phyloP scores from a whole-genome alignment of 129 eudicot species.

The Dittrichia graveolens region DNA sequence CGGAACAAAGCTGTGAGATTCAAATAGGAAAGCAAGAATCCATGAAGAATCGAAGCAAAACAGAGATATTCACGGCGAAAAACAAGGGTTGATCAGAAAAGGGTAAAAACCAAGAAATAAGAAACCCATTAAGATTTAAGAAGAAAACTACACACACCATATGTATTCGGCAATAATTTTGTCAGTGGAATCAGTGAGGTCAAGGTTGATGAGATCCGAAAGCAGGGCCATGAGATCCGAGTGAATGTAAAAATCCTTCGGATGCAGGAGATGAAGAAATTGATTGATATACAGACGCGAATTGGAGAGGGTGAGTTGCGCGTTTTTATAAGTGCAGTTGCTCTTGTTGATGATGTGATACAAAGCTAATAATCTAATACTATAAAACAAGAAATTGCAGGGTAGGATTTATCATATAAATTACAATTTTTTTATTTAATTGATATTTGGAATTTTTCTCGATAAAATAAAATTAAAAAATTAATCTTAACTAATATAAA shows the following conservation, averaged over 20 bases:
- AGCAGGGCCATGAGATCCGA: conserved; percentile 53
- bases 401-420: conserved; percentile 5
- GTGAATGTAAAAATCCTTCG: neutral
- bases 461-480: too few relatives aligned
- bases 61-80: conserved; percentile 22
- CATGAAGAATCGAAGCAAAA: neutral
- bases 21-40: neutral
- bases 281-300: conserved; percentile 7
- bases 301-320: conserved; percentile 10
- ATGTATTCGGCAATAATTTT: conserved; percentile 83
- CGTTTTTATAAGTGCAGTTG: conserved; percentile 35
- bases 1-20: neutral
- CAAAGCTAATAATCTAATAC: conserved; percentile 1
- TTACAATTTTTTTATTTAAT: too few relatives aligned
- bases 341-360: conserved; percentile 29
- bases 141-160: conserved; percentile 43
- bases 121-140: neutral
- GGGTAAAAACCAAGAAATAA: neutral
- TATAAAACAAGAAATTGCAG: neutral
- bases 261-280: conserved; percentile 1
- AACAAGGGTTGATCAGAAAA: neutral
- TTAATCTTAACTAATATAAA: too few relatives aligned
- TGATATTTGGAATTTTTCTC: too few relatives aligned
- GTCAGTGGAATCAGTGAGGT: conserved; percentile 51
- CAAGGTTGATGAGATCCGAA: conserved; percentile 69